Conservation (phyloP, 2,329 filamentous ascomycete genomes). For the Phaeosphaeria sp. region DNA sequence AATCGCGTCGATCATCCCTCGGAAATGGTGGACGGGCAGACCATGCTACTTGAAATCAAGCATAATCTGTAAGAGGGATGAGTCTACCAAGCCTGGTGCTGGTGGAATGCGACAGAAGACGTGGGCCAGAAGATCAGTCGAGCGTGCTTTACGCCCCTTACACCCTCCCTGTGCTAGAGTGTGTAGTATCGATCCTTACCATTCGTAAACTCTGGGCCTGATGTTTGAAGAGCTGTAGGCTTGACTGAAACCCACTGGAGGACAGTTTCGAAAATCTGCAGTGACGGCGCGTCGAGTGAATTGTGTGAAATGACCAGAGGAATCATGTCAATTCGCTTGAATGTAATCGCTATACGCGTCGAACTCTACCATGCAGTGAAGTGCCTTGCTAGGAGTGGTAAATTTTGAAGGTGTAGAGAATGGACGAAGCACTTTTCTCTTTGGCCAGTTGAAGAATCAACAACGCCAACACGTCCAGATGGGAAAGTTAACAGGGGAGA, state of each 20-base stretch:
- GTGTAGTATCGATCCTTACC: background rate
- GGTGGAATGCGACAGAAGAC: background rate
- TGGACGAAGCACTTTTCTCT: background rate
- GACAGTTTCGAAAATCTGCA: too few species aligned
- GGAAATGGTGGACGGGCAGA: background rate
- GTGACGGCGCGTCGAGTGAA: too few species aligned
- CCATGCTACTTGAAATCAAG: background rate
- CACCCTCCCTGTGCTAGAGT: background rate
- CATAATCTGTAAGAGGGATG: background rate
- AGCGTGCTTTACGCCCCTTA: background rate
- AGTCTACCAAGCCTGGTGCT: background rate
- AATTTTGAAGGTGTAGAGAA: background rate
- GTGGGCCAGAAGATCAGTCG: background rate
- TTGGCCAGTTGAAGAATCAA: background rate
- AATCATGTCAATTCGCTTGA: too few species aligned
- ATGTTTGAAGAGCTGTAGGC: too few species aligned
- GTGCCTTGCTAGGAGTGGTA: background rate
- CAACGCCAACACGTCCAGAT: background rate
- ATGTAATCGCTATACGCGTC: too few species aligned
- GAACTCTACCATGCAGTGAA: too few species aligned
- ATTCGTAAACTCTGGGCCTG: too few species aligned
- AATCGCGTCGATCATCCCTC: background rate
- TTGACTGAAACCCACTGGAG: too few species aligned
- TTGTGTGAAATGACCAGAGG: too few species aligned
- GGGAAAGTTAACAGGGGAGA: too few species aligned